phyloP scores from a whole-genome alignment of 345 rosid species.

The Isatis tinctoria region DNA sequence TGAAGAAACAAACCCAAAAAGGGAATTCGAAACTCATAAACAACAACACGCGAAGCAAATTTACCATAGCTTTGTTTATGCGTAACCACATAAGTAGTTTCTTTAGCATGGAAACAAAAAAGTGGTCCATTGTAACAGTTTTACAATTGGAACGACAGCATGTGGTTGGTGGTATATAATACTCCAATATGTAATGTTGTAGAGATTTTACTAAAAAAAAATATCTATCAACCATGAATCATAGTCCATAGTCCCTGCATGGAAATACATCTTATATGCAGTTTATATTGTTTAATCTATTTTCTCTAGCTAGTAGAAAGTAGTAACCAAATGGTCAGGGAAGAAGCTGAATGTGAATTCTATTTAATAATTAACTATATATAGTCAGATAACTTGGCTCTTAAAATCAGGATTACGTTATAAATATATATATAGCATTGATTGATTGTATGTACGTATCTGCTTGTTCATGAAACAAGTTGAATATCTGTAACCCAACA shows the following conservation, averaged over 20 bases:
- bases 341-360: not conserved
- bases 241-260: not conserved
- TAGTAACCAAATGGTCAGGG: not conserved
- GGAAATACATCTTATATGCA: not conserved
- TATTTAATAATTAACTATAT: not conserved
- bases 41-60: not conserved
- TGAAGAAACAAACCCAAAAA: not conserved
- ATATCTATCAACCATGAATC: not conserved
- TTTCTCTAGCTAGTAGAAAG: not conserved
- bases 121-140: conserved; percentile 3
- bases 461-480: conserved; percentile 10
- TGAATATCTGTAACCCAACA: conserved; percentile 15
- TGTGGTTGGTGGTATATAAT: conserved; percentile 1
- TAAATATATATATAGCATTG: not conserved
- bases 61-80: not conserved
- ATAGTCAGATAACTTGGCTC: not conserved
- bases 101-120: not conserved
- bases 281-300: not conserved
- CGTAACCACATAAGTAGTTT: not conserved
- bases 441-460: conserved; percentile 5
- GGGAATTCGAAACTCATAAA: not conserved
- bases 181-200: not conserved
- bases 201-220: not conserved
- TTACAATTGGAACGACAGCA: not conserved
- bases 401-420: conserved; percentile 8